Evolutionary conservation across 2,329 filamentous ascomycete genomes (phyloP).

Genomic region (Xylariaceae sp.): DNA sequence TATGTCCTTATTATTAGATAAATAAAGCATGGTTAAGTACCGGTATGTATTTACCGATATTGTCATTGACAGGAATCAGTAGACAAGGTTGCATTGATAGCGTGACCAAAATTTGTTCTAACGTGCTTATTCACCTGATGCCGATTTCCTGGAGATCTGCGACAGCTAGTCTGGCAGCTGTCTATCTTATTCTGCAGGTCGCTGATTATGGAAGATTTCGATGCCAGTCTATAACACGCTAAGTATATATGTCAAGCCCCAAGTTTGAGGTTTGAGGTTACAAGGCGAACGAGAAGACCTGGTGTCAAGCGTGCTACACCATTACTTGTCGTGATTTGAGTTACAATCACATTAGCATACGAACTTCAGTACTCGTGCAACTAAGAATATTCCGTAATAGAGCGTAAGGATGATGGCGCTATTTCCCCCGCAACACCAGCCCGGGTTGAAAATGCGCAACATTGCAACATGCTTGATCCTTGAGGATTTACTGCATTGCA

Average conservation of each 20-base stretch:
- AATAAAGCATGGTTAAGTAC: too few species aligned
- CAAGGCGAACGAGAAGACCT: conserved; percentile 4
- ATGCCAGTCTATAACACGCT: conserved; percentile 2
- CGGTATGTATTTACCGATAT: too few species aligned
- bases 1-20: too few species aligned
- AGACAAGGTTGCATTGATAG: conserved; percentile 22
- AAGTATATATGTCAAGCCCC: neutral
- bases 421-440: conserved; percentile 21
- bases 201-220: conserved; percentile 18
- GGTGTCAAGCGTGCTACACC: neutral
- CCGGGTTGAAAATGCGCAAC: conserved; percentile 5
- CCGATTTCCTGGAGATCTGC: conserved; percentile 19
- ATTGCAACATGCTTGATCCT: conserved; percentile 22
- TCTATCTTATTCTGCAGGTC: conserved; percentile 24
- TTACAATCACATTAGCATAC: neutral
- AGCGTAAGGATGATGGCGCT: conserved; percentile 12
- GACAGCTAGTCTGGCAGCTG: conserved; percentile 18
- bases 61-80: too few species aligned
- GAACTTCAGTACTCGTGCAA: neutral
- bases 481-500: conserved; percentile 13
- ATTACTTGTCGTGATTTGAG: neutral
- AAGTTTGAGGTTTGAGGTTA: too few species aligned
- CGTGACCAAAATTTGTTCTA: conserved; percentile 17
- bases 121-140: conserved; percentile 21
- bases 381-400: too few species aligned